phyloP scores from a whole-genome alignment of 2,329 filamentous ascomycete genomes.

The Nannizzia gypsea region DNA sequence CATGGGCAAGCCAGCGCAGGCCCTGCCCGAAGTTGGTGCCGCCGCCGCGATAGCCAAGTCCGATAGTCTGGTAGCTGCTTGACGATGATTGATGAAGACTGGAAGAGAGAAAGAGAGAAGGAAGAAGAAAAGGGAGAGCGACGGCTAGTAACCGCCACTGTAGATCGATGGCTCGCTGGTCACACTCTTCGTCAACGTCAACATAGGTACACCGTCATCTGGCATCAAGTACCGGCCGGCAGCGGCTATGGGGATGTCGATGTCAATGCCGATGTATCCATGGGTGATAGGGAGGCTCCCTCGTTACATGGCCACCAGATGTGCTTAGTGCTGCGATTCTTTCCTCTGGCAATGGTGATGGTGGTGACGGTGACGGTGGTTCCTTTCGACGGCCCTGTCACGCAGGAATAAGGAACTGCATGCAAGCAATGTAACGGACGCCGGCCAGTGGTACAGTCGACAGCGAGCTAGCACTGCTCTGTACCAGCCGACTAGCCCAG shows the following conservation, averaged over 20 bases:
- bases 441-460: background rate
- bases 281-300: background rate
- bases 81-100: no score
- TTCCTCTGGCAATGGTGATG: no score
- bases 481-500: background rate
- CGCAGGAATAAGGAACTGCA: background rate
- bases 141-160: constrained; percentile 3
- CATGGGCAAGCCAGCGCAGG: no score
- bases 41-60: background rate
- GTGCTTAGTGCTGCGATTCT: background rate
- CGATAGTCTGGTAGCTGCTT: background rate
- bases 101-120: background rate
- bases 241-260: background rate
- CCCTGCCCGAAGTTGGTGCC: no score
- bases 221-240: background rate
- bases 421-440: background rate
- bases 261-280: no score
- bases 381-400: background rate
- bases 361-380: background rate
- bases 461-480: constrained; percentile 2
- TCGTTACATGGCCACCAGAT: background rate
- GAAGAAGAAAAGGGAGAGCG: background rate
- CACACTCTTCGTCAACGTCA: background rate
- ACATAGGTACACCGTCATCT: background rate
- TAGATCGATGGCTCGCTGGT: background rate